Base-by-base conservation (phyloP, 345 rosid species). In the Syzygium aqueum region DNA sequence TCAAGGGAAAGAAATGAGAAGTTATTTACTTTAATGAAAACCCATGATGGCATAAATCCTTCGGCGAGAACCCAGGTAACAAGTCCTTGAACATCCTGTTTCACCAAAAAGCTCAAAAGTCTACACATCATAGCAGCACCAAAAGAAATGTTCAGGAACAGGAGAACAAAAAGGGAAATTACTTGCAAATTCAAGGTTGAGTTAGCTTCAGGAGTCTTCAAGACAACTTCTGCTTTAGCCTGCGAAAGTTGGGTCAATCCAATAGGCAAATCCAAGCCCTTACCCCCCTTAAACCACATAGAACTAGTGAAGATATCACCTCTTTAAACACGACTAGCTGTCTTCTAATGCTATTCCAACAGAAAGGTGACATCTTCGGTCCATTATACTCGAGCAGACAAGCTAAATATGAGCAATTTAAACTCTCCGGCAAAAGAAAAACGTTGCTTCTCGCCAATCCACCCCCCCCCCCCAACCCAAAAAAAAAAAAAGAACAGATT, bases 41-140 rank as follows among this genome's bases (percentile, higher is more conserved):
- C 94, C 99, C 99, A 97, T 8, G 97, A 90, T 37, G 99, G 99
- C 98, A 95, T 96, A 88, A 85, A 92, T 30, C 99, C 99, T 86
- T 97, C 97, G 33, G 93, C 96, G 89, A 97, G 96, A 87, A 97
- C 99, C 99, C 99, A 97, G n/a, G 98, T 95, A 54, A 97, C 96
- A 91, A 97, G 98, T 82, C 98, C 99, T 87, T 95, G 98, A 89
- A 97, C 93, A 84, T 97, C 99, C 99, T 96, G 89, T 84, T 54
- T 87, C 91, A 92, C 30, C 77, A 90, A 46, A 86, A 53, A 88
- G 51, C 37, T 82, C 51, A 57, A 37, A n/a, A 46, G 4, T n/a
- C 61, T 57, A 54, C 86, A 53, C 13, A 21, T 57, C 56, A 27
- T 25, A 46, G 78, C 16, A 59, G 23, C 52, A 73, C 15, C 73